These are phyloP conservation scores for Suillus spraguei DNA, from an alignment of 768 basidiomycete species.

Conservation along the genomic window DNA sequence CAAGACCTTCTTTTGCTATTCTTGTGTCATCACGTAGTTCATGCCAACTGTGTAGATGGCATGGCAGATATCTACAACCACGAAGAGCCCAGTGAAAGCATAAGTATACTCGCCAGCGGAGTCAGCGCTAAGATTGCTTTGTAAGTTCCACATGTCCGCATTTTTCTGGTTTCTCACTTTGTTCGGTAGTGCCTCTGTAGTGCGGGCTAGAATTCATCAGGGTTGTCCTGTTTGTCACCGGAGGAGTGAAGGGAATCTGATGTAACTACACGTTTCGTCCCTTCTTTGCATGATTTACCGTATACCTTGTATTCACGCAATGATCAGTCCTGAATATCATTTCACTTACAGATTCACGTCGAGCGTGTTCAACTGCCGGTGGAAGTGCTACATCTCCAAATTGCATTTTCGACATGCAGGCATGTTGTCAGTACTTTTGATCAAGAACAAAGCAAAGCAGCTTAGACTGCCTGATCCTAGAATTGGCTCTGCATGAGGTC, in stretches of 20 bases:
- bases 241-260: conserved; percentile 51
- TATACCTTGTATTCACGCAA: conserved; percentile 4
- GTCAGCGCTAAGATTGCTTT: conserved; percentile 79
- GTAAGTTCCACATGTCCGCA: conserved; percentile 43
- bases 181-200: conserved; percentile 61
- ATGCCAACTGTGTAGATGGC: conserved; percentile 75
- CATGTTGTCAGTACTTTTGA: not conserved
- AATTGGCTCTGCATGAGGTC: too few species aligned
- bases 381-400: not conserved
- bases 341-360: not conserved
- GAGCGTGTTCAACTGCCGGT: not conserved
- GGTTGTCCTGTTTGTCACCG: conserved; percentile 82
- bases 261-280: conserved; percentile 11
- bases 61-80: conserved; percentile 63
- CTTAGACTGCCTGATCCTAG: not conserved
- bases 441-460: not conserved
- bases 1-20: conserved; percentile 73
- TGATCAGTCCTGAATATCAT: not conserved
- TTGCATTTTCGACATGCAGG: not conserved
- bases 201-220: conserved; percentile 61
- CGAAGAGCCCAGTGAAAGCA: conserved; percentile 54
- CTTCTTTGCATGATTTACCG: conserved; percentile 9
- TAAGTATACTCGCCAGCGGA: conserved; percentile 40
- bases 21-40: conserved; percentile 87
- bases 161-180: conserved; percentile 15